These are phyloP conservation scores for Peronosclerospora sorghi DNA, from an alignment of 352 stramenopile species.

Conservation along the genomic window DNA sequence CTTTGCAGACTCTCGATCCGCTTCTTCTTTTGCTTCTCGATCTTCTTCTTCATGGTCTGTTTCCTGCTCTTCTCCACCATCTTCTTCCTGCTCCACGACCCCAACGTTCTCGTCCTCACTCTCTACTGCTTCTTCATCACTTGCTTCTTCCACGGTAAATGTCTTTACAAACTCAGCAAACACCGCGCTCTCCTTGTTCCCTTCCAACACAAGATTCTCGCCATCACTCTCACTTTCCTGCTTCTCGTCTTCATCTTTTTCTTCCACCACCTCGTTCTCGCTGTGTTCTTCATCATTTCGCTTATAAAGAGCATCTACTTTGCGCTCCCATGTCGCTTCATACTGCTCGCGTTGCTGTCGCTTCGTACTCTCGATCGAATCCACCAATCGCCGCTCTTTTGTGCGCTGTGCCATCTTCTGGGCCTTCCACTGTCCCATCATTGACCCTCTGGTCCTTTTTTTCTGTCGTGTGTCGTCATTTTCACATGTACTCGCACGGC, in stretches of 20 bases:
- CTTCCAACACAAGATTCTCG: neutral
- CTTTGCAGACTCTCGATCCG: slow-evolving; percentile 13
- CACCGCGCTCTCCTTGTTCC: slow-evolving; percentile 19
- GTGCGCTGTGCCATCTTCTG: slow-evolving; percentile 33
- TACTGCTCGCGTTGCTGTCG: slow-evolving; percentile 30
- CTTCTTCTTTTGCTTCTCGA: slow-evolving; percentile 10
- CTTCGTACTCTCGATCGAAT: slow-evolving; percentile 40
- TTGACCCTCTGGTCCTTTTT: slow-evolving; percentile 24
- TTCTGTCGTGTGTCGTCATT: slow-evolving; percentile 12
- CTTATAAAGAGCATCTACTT: slow-evolving; percentile 35
- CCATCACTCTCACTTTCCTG: slow-evolving; percentile 10
- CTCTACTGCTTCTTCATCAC: slow-evolving; percentile 25
- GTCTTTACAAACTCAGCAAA: slow-evolving; percentile 69
- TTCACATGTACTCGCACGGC: neutral
- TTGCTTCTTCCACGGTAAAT: slow-evolving; percentile 25
- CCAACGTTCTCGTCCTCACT: slow-evolving; percentile 35
- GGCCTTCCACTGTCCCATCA: slow-evolving; percentile 72
- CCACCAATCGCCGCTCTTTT: slow-evolving; percentile 37
- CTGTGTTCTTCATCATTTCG: slow-evolving; percentile 8
- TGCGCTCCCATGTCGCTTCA: slow-evolving; percentile 18
- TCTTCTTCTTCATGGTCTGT: slow-evolving; percentile 25
- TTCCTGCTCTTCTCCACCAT: slow-evolving; percentile 13
- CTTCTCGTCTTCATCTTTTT: neutral
- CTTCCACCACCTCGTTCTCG: slow-evolving; percentile 1
- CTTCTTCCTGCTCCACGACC: slow-evolving; percentile 21